Evolutionary conservation across 352 stramenopile genomes (phyloP).

Genomic region (Phytopythium helicoides): DNA sequence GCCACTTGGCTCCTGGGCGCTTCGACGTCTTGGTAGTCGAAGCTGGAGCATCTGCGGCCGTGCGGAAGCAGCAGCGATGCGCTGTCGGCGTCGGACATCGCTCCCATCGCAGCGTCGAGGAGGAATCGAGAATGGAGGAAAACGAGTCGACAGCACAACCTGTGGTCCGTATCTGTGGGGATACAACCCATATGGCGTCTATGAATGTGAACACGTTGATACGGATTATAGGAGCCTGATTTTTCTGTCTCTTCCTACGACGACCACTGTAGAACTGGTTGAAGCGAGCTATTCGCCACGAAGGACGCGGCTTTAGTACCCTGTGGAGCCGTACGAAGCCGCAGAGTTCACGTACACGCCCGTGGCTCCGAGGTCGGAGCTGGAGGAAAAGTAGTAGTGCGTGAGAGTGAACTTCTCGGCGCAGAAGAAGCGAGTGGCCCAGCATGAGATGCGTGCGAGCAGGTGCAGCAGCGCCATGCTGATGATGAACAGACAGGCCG

Average conservation of each 20-base stretch:
- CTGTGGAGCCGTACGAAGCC: constrained; percentile 3
- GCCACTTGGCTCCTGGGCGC: not conserved
- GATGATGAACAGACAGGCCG: constrained; percentile 49
- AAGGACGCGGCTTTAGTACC: not conserved
- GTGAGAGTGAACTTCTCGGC: constrained; percentile 45
- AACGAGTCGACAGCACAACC: too few relatives aligned
- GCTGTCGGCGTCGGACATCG: too few relatives aligned
- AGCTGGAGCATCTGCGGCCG: not conserved
- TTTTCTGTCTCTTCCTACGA: too few relatives aligned
- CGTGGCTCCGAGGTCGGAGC: constrained; percentile 10
- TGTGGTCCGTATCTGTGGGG: too few relatives aligned
- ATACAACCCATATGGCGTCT: too few relatives aligned
- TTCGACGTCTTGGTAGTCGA: not conserved
- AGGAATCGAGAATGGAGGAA: too few relatives aligned
- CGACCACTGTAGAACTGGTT: too few relatives aligned
- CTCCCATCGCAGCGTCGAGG: too few relatives aligned
- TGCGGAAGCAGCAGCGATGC: not conserved
- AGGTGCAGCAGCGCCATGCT: constrained; percentile 52
- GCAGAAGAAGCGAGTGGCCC: constrained; percentile 62
- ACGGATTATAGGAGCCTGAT: too few relatives aligned
- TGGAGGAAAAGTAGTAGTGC: constrained; percentile 6
- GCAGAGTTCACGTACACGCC: constrained; percentile 15
- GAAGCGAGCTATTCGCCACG: not conserved
- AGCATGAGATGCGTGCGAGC: constrained; percentile 38
- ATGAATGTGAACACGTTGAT: too few relatives aligned